Evolutionary conservation across 257 asterid genomes (phyloP).

Genomic region (Lithospermum erythrorhizon): DNA sequence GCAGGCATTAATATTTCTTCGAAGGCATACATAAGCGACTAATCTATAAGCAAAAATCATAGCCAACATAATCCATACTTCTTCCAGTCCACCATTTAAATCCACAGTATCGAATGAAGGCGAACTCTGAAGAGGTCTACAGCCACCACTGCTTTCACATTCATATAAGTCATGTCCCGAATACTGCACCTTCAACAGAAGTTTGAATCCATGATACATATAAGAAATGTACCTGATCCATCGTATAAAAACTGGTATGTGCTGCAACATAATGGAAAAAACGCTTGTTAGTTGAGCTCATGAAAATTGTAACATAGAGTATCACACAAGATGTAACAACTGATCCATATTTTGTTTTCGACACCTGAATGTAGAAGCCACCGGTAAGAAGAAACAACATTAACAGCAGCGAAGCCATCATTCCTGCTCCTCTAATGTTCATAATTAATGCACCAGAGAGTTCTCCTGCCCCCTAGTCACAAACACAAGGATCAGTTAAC

Average conservation of each 20-base stretch:
- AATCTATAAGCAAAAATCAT: slow-evolving; percentile 77
- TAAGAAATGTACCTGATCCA: slow-evolving; percentile 86
- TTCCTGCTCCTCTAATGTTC: slow-evolving; percentile 82
- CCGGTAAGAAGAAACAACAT: slow-evolving; percentile 97
- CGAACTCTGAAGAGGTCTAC: slow-evolving; percentile 63
- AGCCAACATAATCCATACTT: slow-evolving; percentile 71
- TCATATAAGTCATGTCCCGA: slow-evolving; percentile 60
- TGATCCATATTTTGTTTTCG: not conserved
- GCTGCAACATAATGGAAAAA: slow-evolving; percentile 32
- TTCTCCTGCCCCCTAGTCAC: slow-evolving; percentile 84
- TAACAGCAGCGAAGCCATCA: slow-evolving; percentile 65
- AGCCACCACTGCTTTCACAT: slow-evolving; percentile 59
- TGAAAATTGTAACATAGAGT: no score
- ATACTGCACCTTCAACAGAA: slow-evolving; percentile 78
- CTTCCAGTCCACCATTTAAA: slow-evolving; percentile 61
- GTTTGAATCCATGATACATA: slow-evolving; percentile 86
- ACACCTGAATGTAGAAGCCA: slow-evolving; percentile 91
- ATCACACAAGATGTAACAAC: no score
- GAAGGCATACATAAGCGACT: slow-evolving; percentile 57
- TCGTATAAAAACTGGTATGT: slow-evolving; percentile 71
- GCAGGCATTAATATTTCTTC: slow-evolving; percentile 38
- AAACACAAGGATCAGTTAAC: not conserved
- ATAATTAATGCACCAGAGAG: slow-evolving; percentile 82
- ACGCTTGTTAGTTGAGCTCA: not conserved
- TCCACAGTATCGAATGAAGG: slow-evolving; percentile 77